A percentile compares a stretch with the other conserved stretches of the same genome.
Conservation (phyloP, 2,329 filamentous ascomycete species). For the Neonectria faginata region DNA sequence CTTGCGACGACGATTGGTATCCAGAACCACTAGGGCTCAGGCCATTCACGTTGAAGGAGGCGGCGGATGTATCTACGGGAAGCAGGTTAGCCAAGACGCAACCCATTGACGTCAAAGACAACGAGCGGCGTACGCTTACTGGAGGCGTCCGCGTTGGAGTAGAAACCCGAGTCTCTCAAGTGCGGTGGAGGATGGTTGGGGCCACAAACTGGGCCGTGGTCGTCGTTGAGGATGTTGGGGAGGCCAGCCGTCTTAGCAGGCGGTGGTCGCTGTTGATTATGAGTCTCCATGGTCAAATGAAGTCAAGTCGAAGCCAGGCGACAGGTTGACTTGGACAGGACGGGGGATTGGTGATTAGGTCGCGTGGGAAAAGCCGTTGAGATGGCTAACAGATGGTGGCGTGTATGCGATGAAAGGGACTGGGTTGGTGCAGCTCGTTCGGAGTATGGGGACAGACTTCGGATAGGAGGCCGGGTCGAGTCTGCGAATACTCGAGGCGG, state of each 20-base stretch:
- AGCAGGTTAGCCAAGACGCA: conserved; percentile 34
- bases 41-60: conserved; percentile 54
- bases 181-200: conserved; percentile 48
- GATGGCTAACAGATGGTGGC: conserved; percentile 11
- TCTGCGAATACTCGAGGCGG: conserved; percentile 10
- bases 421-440: conserved; percentile 13
- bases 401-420: conserved; percentile 13
- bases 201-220: conserved; percentile 43
- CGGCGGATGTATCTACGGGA: conserved; percentile 53
- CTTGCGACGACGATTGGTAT: conserved; percentile 64
- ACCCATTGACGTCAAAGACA: conserved; percentile 28
- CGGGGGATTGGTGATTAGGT: conserved; percentile 8
- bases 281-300: conserved; percentile 43
- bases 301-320: conserved; percentile 8
- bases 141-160: conserved; percentile 57
- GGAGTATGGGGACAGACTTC: conserved; percentile 2
- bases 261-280: conserved; percentile 44
- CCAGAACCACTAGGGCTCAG: conserved; percentile 58
- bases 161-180: conserved; percentile 57
- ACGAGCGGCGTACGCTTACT: conserved; percentile 55
- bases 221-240: conserved; percentile 55
- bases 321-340: not conserved
- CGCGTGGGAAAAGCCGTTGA: conserved; percentile 19
- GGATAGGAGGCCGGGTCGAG: conserved; percentile 11
- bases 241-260: conserved; percentile 53